Base-by-base conservation (phyloP, 2,329 filamentous ascomycete genomes). In the Escovopsis sp. region DNA sequence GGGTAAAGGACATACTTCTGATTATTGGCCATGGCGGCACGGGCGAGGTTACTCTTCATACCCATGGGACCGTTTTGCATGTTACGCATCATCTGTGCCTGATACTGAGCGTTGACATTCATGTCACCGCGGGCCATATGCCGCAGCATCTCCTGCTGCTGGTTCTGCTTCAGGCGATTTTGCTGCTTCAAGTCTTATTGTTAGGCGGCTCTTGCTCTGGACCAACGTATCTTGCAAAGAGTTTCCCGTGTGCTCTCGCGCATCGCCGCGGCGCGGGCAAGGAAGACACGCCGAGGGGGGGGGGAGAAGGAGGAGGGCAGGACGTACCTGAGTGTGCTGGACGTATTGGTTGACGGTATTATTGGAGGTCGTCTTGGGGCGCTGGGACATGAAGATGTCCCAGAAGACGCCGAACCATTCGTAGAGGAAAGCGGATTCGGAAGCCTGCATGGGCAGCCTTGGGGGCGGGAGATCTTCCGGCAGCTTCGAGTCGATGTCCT, bases 341-440 rank as follows among this genome's bases (percentile, higher is more conserved):
- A 93, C 76, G 60, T 94, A 94, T 65, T 84, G 78, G 48, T 73
- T 72, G 37, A 85, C 79, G 45, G 74, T 72, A 24, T 66, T 62
- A 56, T 70, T 79, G 43, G 72, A 72, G 42, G 74, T 75, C 42
- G 74, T 75, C 59, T 78, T 80, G 53, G 72, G 75, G 55, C 85
- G 82, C 57, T 89, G 84, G 43, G 86, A 85, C 56, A 79, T 79
- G 62, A 84, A 93, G 52, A 96, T 86, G 55, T 98, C 91, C 87
- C 87, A 96, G 61, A 98, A 98, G 40, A 95, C 74, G 56, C 81
- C 85, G 68, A 93, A 98, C 91, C 91, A 98, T 55, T 96, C 91
- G 51, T 86, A 82, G n/a, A 98, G 70, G 55, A 98, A 96, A 24
- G 84, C 85, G 47, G 75, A 83, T 53, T 81, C 82, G 42, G 72